phyloP scores from a whole-genome alignment of 176 grass and related monocot species.

The Dactylis glomerata region DNA sequence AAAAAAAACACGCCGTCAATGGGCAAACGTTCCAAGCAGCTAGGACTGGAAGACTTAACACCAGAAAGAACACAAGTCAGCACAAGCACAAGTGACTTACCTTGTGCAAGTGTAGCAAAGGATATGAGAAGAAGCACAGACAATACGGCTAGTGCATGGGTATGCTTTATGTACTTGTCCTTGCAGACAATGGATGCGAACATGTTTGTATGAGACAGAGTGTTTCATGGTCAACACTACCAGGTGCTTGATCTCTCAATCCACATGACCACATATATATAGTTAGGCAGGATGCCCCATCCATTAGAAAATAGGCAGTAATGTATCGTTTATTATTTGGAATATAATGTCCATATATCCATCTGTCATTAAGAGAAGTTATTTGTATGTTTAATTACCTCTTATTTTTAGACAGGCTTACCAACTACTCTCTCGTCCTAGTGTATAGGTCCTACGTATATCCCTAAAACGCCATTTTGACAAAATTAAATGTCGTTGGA shows the following conservation, averaged over 20 bases:
- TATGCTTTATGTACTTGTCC: not conserved
- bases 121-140: not conserved
- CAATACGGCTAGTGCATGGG: not conserved
- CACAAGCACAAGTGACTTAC: not conserved
- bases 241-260: not conserved
- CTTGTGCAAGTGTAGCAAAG: not conserved
- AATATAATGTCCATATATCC: too few species aligned
- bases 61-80: not conserved
- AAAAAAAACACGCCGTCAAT: too few species aligned
- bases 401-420: too few species aligned
- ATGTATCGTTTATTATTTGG: too few species aligned
- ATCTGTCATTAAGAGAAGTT: too few species aligned
- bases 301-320: too few species aligned
- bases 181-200: not conserved
- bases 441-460: too few species aligned
- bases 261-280: not conserved
- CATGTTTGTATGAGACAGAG: not conserved
- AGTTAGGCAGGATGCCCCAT: not conserved
- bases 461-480: too few species aligned
- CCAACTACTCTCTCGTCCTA: too few species aligned
- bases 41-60: not conserved
- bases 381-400: too few species aligned
- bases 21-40: not conserved
- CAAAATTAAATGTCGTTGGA: too few species aligned
- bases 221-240: not conserved